phyloP scores from a whole-genome alignment of 1,284 basidiomycete genomes.

The Chalciporus piperatoides region DNA sequence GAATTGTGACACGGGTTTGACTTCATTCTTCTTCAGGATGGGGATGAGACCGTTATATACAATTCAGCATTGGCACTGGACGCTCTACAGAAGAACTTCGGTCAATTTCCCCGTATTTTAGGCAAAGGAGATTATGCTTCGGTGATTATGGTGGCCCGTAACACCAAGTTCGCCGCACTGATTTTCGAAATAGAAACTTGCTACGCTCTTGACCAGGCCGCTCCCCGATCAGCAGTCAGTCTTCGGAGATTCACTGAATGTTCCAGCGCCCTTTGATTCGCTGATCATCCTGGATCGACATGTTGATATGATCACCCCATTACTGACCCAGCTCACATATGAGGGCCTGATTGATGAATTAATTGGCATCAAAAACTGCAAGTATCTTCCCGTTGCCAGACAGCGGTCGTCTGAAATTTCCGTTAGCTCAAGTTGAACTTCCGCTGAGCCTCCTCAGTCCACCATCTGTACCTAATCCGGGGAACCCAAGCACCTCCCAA shows the following conservation, averaged over 20 bases:
- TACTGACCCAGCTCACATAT: slow-evolving; percentile 96
- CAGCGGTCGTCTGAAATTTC: slow-evolving; percentile 7
- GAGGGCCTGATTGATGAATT: slow-evolving; percentile 96
- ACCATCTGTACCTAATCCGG: slow-evolving; percentile 39
- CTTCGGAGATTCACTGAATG: slow-evolving; percentile 28
- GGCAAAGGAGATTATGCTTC: slow-evolving; percentile 92
- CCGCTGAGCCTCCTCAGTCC: slow-evolving; percentile 75
- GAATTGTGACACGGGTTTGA: slow-evolving; percentile 2
- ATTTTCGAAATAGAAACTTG: slow-evolving; percentile 57
- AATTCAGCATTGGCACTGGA: slow-evolving; percentile 86
- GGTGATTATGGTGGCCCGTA: slow-evolving; percentile 44
- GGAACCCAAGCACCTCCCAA: slow-evolving; percentile 38
- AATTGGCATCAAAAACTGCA: slow-evolving; percentile 86
- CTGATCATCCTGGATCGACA: slow-evolving; percentile 88
- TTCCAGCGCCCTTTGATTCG: slow-evolving; percentile 73
- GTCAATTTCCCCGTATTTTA: slow-evolving; percentile 87
- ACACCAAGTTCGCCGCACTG: slow-evolving; percentile 7
- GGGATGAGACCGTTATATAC: slow-evolving; percentile 89
- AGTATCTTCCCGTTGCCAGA: slow-evolving; percentile 26
- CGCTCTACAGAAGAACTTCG: slow-evolving; percentile 84
- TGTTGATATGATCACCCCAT: slow-evolving; percentile 94
- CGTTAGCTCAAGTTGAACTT: slow-evolving; percentile 83
- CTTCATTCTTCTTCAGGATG: slow-evolving; percentile 54
- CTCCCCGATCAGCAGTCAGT: slow-evolving; percentile 38
- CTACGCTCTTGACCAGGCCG: slow-evolving; percentile 68